Conservation (phyloP, 1,284 basidiomycete species). For the Clitocybe nebularis region DNA sequence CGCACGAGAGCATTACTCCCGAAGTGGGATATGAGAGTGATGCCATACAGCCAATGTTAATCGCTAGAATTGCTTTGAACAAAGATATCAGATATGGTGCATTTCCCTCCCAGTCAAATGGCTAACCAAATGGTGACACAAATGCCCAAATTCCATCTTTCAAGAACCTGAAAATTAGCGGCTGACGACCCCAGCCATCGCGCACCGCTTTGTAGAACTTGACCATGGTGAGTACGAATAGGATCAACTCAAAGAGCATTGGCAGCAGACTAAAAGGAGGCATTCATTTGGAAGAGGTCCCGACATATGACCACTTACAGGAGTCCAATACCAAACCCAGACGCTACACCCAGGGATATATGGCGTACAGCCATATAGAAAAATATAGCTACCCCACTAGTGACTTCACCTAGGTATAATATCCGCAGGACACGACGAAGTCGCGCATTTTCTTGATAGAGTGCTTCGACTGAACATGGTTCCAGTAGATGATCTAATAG, state of each 20-base stretch:
- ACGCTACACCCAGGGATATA: slow-evolving; percentile 13
- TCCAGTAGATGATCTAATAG: too few relatives aligned
- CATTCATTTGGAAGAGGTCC: too few relatives aligned
- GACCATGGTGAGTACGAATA: slow-evolving; percentile 21
- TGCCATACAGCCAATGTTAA: slow-evolving; percentile 19
- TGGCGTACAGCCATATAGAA: slow-evolving; percentile 10
- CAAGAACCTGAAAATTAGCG: slow-evolving; percentile 22
- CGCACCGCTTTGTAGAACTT: slow-evolving; percentile 21
- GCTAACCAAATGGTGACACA: slow-evolving; percentile 21
- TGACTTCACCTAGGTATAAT: too few relatives aligned
- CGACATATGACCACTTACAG: too few relatives aligned
- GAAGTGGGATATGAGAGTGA: slow-evolving; percentile 15
- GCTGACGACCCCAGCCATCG: slow-evolving; percentile 21
- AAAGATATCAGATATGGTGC: background rate
- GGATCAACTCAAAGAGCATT: slow-evolving; percentile 18
- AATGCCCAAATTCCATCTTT: slow-evolving; percentile 26
- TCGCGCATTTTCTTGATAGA: too few relatives aligned
- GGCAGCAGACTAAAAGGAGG: slow-evolving; percentile 18
- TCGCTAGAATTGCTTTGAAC: slow-evolving; percentile 16
- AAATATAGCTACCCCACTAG: slow-evolving; percentile 16
- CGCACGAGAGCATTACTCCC: slow-evolving; percentile 21
- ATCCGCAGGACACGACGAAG: too few relatives aligned
- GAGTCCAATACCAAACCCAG: too few relatives aligned
- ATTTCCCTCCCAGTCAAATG: background rate
- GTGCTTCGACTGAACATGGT: too few relatives aligned